These are phyloP conservation scores for Rosellinia necatrix DNA, from an alignment of 2,329 filamentous ascomycete genomes.

Conservation along the genomic window DNA sequence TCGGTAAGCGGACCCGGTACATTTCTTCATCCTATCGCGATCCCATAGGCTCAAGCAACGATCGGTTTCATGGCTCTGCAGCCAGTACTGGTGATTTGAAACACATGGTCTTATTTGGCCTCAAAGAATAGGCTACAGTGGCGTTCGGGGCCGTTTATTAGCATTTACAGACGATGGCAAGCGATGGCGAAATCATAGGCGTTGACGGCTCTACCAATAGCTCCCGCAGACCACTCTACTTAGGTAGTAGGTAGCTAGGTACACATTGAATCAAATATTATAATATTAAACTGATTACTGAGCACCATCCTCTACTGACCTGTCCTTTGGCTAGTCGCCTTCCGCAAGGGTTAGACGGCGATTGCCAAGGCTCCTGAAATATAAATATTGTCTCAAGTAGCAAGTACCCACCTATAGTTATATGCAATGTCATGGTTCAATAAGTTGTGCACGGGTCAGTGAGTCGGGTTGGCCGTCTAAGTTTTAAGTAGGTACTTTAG, in stretches of 20 bases:
- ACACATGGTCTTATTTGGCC: constrained; percentile 13
- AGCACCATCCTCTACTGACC: too few species aligned
- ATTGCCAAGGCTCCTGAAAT: too few species aligned
- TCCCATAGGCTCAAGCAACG: not conserved
- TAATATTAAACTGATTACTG: too few species aligned
- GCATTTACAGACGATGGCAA: constrained; percentile 24
- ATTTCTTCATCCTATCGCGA: not conserved
- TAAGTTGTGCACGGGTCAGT: too few species aligned
- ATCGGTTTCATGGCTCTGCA: constrained; percentile 1
- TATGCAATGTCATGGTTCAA: too few species aligned
- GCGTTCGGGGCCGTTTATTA: constrained; percentile 14
- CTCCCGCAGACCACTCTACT: not conserved
- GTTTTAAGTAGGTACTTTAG: too few species aligned
- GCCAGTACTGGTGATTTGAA: constrained; percentile 13
- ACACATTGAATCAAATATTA: constrained; percentile 11
- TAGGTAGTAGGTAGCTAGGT: not conserved
- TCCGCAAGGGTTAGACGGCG: too few species aligned
- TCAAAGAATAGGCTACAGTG: constrained; percentile 16
- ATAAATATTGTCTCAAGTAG: too few species aligned
- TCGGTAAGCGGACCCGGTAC: constrained; percentile 12
- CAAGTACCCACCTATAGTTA: too few species aligned
- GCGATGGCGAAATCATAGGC: constrained; percentile 5
- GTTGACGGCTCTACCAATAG: constrained; percentile 20
- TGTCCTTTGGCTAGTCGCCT: too few species aligned
- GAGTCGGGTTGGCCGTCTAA: too few species aligned